Conservation (phyloP, 805 yeast species). For the Martiniozyma abietophila region DNA sequence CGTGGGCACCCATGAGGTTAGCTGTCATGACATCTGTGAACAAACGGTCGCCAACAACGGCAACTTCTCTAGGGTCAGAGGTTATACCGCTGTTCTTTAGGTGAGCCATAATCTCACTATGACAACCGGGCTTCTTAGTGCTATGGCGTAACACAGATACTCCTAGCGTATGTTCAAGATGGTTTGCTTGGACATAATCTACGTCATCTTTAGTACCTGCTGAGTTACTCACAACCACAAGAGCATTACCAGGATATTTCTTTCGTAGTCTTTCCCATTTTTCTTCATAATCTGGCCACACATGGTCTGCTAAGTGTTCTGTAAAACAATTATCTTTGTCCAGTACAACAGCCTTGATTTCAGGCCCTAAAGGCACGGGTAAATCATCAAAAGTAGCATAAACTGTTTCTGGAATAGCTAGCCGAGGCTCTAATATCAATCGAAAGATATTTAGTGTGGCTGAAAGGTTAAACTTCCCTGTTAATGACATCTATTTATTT, state of each 20-base stretch:
- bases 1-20: slow-evolving; percentile 80
- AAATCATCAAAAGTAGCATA: slow-evolving; percentile 36
- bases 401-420: slow-evolving; percentile 62
- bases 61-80: slow-evolving; percentile 51
- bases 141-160: slow-evolving; percentile 62
- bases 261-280: slow-evolving; percentile 47
- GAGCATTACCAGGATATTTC: slow-evolving; percentile 51
- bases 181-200: slow-evolving; percentile 47
- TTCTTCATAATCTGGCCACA: slow-evolving; percentile 62
- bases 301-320: slow-evolving; percentile 63
- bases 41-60: slow-evolving; percentile 83
- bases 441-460: slow-evolving; percentile 65
- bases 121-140: slow-evolving; percentile 78
- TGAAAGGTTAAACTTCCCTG: slow-evolving; percentile 43
- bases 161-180: slow-evolving; percentile 56
- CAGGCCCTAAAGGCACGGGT: slow-evolving; percentile 20
- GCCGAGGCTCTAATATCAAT: slow-evolving; percentile 51
- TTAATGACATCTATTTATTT: background rate
- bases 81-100: slow-evolving; percentile 41
- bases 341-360: slow-evolving; percentile 67
- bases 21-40: slow-evolving; percentile 94
- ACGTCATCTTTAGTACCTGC: slow-evolving; percentile 84
- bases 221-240: slow-evolving; percentile 81
- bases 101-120: slow-evolving; percentile 53
- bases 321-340: slow-evolving; percentile 98